Conservation (phyloP, 2,329 filamentous ascomycete species). For the Talaromyces sp. region DNA sequence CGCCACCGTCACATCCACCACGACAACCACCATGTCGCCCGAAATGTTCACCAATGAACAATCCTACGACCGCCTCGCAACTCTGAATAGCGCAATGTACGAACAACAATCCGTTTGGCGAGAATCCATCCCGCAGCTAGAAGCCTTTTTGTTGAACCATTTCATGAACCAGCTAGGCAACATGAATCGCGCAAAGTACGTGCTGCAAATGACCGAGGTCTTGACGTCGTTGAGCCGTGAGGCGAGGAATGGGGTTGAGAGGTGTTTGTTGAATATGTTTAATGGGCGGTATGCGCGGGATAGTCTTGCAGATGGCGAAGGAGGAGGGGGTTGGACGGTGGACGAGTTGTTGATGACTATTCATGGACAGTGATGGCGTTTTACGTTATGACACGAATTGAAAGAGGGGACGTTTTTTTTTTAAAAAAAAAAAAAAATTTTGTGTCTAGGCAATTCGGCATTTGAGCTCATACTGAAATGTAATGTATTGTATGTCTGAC, state of each 20-base stretch:
- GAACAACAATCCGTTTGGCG: slow-evolving; percentile 3
- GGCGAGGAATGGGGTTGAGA: slow-evolving; percentile 1
- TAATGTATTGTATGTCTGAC: background rate
- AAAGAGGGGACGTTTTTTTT: too few relatives aligned
- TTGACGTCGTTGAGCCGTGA: slow-evolving; percentile 4
- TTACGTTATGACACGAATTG: background rate
- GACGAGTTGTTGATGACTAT: slow-evolving; percentile 7
- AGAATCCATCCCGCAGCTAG: slow-evolving; percentile 4
- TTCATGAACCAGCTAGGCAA: slow-evolving; percentile 10
- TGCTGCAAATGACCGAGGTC: slow-evolving; percentile 1
- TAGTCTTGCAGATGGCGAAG: background rate
- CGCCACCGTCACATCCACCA: background rate
- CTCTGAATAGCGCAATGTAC: slow-evolving; percentile 6
- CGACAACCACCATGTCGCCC: background rate
- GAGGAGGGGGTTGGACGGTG: slow-evolving; percentile 3
- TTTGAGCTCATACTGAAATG: background rate
- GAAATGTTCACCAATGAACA: background rate
- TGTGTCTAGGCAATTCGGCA: background rate
- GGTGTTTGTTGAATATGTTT: slow-evolving; percentile 2
- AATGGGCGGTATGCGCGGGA: background rate
- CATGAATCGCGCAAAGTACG: slow-evolving; percentile 3
- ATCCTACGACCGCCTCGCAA: slow-evolving; percentile 4
- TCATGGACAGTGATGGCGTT: slow-evolving; percentile 2
- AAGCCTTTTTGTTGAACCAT: slow-evolving; percentile 6
- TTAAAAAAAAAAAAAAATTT: too few relatives aligned